Evolutionary conservation across 1,139 yeast species (phyloP), one percentile per base, ranked within the genome.

Genomic region (Candida sp.): DNA sequence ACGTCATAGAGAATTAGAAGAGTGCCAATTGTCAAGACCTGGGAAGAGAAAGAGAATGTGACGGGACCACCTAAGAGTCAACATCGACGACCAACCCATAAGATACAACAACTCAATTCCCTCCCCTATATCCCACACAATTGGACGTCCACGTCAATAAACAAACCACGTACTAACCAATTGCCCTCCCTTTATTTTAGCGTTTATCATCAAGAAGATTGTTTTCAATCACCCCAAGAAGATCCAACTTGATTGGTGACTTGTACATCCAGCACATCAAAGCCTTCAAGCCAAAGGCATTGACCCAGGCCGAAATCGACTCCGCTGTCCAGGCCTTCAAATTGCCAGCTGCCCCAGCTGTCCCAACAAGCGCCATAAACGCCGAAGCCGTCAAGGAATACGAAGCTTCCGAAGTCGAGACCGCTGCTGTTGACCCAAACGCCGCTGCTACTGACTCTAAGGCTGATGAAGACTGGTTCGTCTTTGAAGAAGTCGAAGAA

Each of bases 231-330:
- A 73, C 80, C 53, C 74, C 80, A 60, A 70, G 73, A 65, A 74
- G 77, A 70, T 63, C 66, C 63, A 86, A 91, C 78, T 81, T 89
- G 69, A 76, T 93, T 67, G 84, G 91, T 71, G 97, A 93, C 61
- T 83, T 93, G 62, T 94, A 93, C 79, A 77, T 93, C 67, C 87
- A 83, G 73, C 96, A 91, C 74, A 80, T 94, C 75, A 90, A 87
- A 79, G 85, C 85, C 55, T 91, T 88, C 85, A 90, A 92, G 81
- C 93, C 97, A 68, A 82, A 87, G 57, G 86, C 93, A 57, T 68
- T 86, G 57, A 75, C 90, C 50, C 84, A 89, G 56, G 76, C 83
- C 62, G 96, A 90, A 63, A 86, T 93, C 54, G 91, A 86, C 67
- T 85, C 86, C 57, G 83, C 88, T 58, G 96, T 92, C 61, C 85